Evolutionary conservation across 768 basidiomycete genomes (phyloP).

Genomic region (Boletus rubroflammeus): DNA sequence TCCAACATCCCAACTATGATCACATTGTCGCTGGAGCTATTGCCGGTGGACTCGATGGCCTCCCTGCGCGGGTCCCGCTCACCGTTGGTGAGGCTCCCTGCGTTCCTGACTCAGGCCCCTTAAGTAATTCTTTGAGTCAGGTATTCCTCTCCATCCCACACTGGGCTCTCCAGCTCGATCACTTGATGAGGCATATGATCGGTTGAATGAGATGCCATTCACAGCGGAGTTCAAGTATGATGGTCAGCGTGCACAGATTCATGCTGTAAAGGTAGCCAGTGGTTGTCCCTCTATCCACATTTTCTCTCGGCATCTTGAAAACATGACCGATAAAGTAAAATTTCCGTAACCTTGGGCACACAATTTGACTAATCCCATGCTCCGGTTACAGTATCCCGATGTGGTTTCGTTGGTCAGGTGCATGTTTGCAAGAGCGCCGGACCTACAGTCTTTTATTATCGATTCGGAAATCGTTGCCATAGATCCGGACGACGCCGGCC

Average conservation of each 20-base stretch:
- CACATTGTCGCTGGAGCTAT: conserved; percentile 62
- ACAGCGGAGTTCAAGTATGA: conserved; percentile 91
- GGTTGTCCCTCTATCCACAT: conserved; percentile 47
- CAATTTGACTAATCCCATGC: conserved; percentile 10
- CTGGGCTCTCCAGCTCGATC: conserved; percentile 86
- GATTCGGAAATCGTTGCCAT: conserved; percentile 89
- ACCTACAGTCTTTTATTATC: conserved; percentile 64
- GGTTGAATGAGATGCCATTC: conserved; percentile 63
- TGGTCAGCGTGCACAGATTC: conserved; percentile 82
- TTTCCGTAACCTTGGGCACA: not conserved
- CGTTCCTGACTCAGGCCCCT: conserved; percentile 3
- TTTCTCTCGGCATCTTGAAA: conserved; percentile 87
- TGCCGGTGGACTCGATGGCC: conserved; percentile 54
- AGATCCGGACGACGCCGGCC: conserved; percentile 54
- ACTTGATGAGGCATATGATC: conserved; percentile 76
- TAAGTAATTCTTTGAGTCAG: conserved; percentile 34
- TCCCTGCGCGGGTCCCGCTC: conserved; percentile 60
- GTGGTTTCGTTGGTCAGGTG: conserved; percentile 54
- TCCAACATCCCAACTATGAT: conserved; percentile 73
- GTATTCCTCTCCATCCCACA: conserved; percentile 81
- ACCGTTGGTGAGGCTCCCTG: conserved; percentile 54
- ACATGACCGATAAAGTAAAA: conserved; percentile 83
- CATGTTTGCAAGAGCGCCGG: conserved; percentile 43
- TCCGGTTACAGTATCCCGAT: conserved; percentile 69
- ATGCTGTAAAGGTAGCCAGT: conserved; percentile 38